phyloP scores from a whole-genome alignment of 139 green algal genomes.

The Chlorella sp. region DNA sequence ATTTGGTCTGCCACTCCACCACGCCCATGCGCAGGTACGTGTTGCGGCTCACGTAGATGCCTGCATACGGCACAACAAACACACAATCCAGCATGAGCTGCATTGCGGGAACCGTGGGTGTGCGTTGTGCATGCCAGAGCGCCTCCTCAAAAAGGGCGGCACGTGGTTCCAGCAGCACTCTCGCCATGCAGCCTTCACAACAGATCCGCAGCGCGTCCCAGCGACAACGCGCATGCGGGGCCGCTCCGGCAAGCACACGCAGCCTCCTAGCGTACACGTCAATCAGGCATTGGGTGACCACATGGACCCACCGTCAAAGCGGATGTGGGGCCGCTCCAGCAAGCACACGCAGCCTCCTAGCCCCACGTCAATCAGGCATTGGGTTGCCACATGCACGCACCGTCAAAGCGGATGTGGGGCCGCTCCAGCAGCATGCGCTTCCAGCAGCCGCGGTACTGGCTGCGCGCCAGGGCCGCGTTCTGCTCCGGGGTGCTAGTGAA shows the following conservation, averaged over 20 bases:
- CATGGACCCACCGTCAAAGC: no score
- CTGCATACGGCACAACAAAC: constrained; percentile 60
- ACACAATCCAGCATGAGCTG: no score
- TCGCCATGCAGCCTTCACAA: neutral
- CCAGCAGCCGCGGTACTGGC: constrained; percentile 67
- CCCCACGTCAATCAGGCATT: neutral
- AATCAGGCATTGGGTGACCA: neutral
- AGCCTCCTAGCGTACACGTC: no score
- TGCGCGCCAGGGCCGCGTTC: constrained; percentile 32
- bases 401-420: constrained; percentile 55
- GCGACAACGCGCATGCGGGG: constrained; percentile 49
- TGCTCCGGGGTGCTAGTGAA: constrained; percentile 22
- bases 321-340: constrained; percentile 68
- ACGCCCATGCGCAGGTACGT: constrained; percentile 80
- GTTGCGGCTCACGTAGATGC: constrained; percentile 81
- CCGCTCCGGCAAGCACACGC: constrained; percentile 69
- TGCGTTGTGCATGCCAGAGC: neutral
- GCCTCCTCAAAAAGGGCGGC: no score
- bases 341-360: no score
- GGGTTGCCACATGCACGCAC: neutral
- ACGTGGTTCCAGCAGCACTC: no score
- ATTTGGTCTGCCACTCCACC: constrained; percentile 58
- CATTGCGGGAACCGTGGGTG: no score
- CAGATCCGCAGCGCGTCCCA: neutral
- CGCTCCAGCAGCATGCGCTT: constrained; percentile 76